Evolutionary conservation across 371 early-diverging fungal genomes (phyloP).

Genomic region (Mortierella sp.): DNA sequence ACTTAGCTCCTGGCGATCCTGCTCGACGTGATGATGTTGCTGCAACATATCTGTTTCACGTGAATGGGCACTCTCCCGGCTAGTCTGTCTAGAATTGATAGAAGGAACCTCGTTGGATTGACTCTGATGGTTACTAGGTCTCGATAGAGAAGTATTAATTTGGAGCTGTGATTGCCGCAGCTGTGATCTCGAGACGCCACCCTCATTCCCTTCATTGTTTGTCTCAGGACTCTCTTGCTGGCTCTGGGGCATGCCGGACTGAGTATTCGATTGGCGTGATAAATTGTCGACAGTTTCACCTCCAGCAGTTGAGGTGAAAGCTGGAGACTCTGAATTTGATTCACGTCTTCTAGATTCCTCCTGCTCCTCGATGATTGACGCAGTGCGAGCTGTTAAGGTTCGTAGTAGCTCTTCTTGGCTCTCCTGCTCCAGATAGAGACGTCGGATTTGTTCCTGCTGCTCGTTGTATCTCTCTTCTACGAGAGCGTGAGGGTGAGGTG

Average conservation of each 20-base stretch:
- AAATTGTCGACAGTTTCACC: background rate
- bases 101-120: background rate
- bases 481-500: constrained; percentile 9
- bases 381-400: constrained; percentile 38
- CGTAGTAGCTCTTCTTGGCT: constrained; percentile 45
- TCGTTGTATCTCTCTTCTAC: constrained; percentile 14
- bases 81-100: constrained; percentile 13
- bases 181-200: background rate
- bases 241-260: background rate
- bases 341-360: constrained; percentile 15
- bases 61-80: constrained; percentile 1
- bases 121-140: constrained; percentile 21
- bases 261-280: background rate
- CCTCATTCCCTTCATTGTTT: background rate
- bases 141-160: constrained; percentile 31
- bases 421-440: constrained; percentile 41
- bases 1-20: constrained; percentile 2
- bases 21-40: background rate
- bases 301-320: background rate
- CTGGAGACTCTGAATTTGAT: background rate
- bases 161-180: constrained; percentile 34
- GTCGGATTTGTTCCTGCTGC: constrained; percentile 44
- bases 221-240: background rate
- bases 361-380: constrained; percentile 27
- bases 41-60: background rate